phyloP scores from a whole-genome alignment of 169 alveolate species.

The Theileria parva region DNA sequence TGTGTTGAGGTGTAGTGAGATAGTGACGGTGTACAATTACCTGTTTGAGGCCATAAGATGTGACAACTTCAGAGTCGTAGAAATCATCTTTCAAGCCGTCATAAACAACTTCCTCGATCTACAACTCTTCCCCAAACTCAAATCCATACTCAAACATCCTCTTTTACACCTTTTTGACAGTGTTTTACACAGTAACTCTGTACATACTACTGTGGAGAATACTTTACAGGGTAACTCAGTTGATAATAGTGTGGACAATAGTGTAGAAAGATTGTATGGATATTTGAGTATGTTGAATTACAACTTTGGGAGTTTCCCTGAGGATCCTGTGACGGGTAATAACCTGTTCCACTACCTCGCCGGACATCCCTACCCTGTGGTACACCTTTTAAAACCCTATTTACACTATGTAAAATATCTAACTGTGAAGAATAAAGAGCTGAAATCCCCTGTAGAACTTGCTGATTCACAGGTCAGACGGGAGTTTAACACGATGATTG shows the following conservation, averaged over 20 bases:
- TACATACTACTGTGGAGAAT: too few relatives aligned
- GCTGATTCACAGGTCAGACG: constrained; percentile 43
- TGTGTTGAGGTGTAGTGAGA: constrained; percentile 61
- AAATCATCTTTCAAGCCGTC: constrained; percentile 60
- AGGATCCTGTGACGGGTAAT: constrained; percentile 65
- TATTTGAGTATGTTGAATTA: constrained; percentile 45
- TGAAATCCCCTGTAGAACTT: constrained; percentile 71
- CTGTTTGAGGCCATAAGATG: constrained; percentile 62
- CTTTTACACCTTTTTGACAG: too few relatives aligned
- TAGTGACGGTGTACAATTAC: constrained; percentile 67
- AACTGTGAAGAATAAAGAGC: constrained; percentile 33
- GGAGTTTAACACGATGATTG: constrained; percentile 60
- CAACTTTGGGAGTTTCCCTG: constrained; percentile 55
- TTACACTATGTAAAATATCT: constrained; percentile 49
- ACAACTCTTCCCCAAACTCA: constrained; percentile 46
- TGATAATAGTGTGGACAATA: too few relatives aligned
- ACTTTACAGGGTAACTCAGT: too few relatives aligned
- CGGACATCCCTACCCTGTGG: too few relatives aligned
- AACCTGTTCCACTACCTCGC: constrained; percentile 76
- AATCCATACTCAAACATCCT: constrained; percentile 28
- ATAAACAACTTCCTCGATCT: constrained; percentile 66
- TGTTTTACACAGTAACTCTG: too few relatives aligned
- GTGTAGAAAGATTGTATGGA: too few relatives aligned
- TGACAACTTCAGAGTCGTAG: constrained; percentile 70
- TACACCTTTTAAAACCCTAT: constrained; percentile 61